These are phyloP conservation scores for Penicillium desertorum DNA, from an alignment of 495 filamentous ascomycete genomes.

Conservation along the genomic window DNA sequence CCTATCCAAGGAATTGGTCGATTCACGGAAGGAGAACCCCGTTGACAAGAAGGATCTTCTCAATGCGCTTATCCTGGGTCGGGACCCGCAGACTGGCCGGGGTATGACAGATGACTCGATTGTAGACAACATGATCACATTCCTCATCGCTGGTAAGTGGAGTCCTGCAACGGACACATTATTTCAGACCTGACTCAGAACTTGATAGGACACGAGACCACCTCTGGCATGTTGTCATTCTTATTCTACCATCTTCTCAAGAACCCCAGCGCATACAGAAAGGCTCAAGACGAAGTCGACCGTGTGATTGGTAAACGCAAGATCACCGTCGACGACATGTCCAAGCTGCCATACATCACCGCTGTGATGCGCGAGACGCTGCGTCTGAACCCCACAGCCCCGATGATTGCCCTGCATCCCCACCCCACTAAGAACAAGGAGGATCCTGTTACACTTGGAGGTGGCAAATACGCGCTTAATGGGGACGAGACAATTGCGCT, in stretches of 20 bases:
- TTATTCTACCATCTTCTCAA: slow-evolving; percentile 60
- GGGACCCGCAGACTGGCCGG: slow-evolving; percentile 65
- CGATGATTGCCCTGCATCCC: slow-evolving; percentile 45
- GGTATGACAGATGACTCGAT: slow-evolving; percentile 61
- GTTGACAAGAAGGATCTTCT: slow-evolving; percentile 66
- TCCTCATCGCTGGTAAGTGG: slow-evolving; percentile 56
- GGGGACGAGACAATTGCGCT: slow-evolving; percentile 55
- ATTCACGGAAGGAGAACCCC: slow-evolving; percentile 56
- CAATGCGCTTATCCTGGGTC: slow-evolving; percentile 66
- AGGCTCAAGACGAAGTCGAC: slow-evolving; percentile 68
- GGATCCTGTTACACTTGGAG: slow-evolving; percentile 50
- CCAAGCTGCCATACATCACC: slow-evolving; percentile 64
- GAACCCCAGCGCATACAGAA: slow-evolving; percentile 57
- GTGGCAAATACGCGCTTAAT: slow-evolving; percentile 61
- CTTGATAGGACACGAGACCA: slow-evolving; percentile 66
- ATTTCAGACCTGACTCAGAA: slow-evolving; percentile 14
- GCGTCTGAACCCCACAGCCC: slow-evolving; percentile 61
- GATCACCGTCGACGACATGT: slow-evolving; percentile 65
- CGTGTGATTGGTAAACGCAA: slow-evolving; percentile 61
- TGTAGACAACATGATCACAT: slow-evolving; percentile 70
- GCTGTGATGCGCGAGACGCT: slow-evolving; percentile 70
- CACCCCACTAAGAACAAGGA: slow-evolving; percentile 50
- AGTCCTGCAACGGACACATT: too few species aligned
- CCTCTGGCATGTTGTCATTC: slow-evolving; percentile 57
- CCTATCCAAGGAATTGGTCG: slow-evolving; percentile 58